Percentiles rank a stretch among this genome's conserved stretches.
Conservation (phyloP, 1,139 yeast species). For the Hyphopichia wangnamkhiaoensis region DNA sequence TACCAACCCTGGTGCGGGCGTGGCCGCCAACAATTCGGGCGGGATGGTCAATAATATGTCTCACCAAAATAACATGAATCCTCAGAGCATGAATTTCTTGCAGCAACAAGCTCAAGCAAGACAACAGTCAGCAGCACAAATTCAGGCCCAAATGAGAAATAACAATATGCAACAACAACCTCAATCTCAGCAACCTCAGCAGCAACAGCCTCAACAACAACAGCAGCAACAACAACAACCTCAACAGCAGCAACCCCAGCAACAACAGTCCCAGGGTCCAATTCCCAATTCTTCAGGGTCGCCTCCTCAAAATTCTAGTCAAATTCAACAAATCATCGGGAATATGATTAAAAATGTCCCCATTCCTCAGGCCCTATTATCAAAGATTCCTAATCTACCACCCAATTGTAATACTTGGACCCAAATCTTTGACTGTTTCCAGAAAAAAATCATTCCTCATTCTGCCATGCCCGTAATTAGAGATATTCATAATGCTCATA, state of each 20-base stretch:
- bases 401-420: conserved; percentile 84
- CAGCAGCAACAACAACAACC: conserved; percentile 9
- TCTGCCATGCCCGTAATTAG: conserved; percentile 56
- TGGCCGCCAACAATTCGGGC: conserved; percentile 7
- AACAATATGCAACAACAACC: conserved; percentile 7
- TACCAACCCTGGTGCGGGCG: conserved; percentile 1
- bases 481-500: conserved; percentile 63
- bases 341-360: conserved; percentile 52
- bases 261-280: conserved; percentile 7
- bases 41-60: conserved; percentile 8
- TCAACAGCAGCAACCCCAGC: conserved; percentile 9
- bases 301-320: conserved; percentile 17
- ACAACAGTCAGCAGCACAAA: conserved; percentile 43
- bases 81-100: conserved; percentile 29
- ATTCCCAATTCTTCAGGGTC: conserved; percentile 1
- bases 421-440: conserved; percentile 71
- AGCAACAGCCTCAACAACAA: conserved; percentile 7
- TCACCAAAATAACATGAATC: conserved; percentile 13
- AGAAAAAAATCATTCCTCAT: conserved; percentile 57
- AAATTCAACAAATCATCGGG: conserved; percentile 34
- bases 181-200: conserved; percentile 7
- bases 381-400: conserved; percentile 77
- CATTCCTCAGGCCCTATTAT: conserved; percentile 73
- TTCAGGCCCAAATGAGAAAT: conserved; percentile 30
- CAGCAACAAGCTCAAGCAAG: conserved; percentile 55